A percentile compares a stretch with the other conserved stretches of the same genome.
Conservation (phyloP, 75 land plant genomes). For the Cupressus sempervirens region DNA sequence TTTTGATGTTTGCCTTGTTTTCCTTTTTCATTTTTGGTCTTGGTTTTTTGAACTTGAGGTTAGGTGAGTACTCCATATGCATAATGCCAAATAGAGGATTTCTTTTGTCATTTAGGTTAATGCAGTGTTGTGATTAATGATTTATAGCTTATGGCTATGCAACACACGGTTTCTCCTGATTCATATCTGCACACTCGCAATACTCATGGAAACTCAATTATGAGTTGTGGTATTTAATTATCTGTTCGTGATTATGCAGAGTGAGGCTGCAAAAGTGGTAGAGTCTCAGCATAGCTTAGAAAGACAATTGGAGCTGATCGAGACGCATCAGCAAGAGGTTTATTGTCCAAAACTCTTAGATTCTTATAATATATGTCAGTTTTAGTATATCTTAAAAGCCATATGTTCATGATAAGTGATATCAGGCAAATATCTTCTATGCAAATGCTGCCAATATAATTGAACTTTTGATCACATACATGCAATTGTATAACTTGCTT, state of each 20-base stretch:
- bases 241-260: slow-evolving; percentile 31
- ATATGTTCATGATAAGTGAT: background rate
- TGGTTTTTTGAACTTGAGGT: background rate
- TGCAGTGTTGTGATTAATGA: background rate
- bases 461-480: background rate
- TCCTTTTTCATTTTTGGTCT: background rate
- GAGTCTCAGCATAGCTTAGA: slow-evolving; percentile 87
- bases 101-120: background rate
- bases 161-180: background rate
- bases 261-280: slow-evolving; percentile 95
- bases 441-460: background rate
- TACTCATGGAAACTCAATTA: background rate
- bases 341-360: background rate
- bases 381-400: background rate
- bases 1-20: no score
- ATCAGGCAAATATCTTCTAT: background rate
- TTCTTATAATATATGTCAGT: background rate
- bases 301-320: slow-evolving; percentile 86
- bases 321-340: slow-evolving; percentile 98
- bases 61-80: background rate
- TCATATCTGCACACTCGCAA: background rate
- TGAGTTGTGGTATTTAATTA: background rate
- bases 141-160: background rate
- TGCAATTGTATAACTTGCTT: background rate
- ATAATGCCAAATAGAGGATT: background rate